Evolutionary conservation across 305 asterid genomes (phyloP).

Genomic region (Salvia sclarea): DNA sequence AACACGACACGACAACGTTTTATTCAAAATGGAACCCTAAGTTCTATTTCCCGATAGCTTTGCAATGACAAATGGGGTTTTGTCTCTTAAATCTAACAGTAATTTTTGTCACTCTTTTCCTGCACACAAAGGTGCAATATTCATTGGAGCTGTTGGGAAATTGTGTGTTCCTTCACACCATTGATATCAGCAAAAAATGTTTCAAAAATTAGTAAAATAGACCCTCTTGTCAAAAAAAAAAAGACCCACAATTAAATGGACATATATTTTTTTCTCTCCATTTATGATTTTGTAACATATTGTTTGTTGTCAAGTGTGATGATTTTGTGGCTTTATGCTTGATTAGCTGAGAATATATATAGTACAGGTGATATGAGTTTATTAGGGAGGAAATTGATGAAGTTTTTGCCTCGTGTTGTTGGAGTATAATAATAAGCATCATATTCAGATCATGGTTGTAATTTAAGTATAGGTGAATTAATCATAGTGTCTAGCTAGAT

Average conservation of each 20-base stretch:
- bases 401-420: neutral
- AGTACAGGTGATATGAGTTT: neutral
- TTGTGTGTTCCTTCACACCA: neutral
- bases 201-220: slow-evolving; percentile 15
- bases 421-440: neutral
- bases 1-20: neutral
- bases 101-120: slow-evolving; percentile 5
- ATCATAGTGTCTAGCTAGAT: neutral
- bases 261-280: slow-evolving; percentile 1
- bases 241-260: neutral
- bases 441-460: neutral
- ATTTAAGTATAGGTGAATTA: neutral
- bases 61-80: slow-evolving; percentile 17
- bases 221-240: too few relatives aligned
- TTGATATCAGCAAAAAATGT: neutral
- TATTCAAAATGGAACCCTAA: too few relatives aligned
- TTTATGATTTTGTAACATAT: neutral
- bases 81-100: neutral
- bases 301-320: neutral
- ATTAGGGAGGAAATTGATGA: too few relatives aligned
- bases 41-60: too few relatives aligned
- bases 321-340: too few relatives aligned
- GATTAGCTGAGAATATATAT: slow-evolving; percentile 2
- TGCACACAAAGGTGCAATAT: slow-evolving; percentile 1
- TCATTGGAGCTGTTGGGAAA: slow-evolving; percentile 8